Evolutionary conservation across 306 rosid genomes (phyloP).

Genomic region (Rosa persica): DNA sequence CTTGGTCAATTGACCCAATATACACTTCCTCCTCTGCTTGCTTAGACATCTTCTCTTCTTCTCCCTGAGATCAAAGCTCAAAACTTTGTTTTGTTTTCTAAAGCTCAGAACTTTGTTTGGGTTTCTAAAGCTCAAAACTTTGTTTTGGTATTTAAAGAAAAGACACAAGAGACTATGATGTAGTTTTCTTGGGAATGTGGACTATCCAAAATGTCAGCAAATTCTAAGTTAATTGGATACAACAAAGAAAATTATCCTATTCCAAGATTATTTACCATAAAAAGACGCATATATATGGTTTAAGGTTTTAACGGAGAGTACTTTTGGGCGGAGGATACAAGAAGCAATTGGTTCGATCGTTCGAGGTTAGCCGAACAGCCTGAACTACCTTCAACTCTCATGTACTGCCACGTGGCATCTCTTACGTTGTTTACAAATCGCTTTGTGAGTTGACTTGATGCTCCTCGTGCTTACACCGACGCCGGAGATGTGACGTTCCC

Average conservation of each 20-base stretch:
- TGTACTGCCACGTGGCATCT: neutral
- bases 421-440: neutral
- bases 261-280: neutral
- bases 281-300: too few relatives aligned
- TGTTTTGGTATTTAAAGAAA: too few relatives aligned
- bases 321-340: too few relatives aligned
- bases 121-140: neutral
- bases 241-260: too few relatives aligned
- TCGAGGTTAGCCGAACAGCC: too few relatives aligned
- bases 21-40: constrained; percentile 39
- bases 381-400: neutral
- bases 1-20: constrained; percentile 84
- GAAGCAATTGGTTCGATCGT: too few relatives aligned
- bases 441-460: neutral
- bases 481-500: neutral
- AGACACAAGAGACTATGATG: neutral
- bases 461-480: neutral
- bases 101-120: neutral
- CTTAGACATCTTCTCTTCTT: constrained; percentile 30
- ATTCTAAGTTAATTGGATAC: neutral
- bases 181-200: neutral
- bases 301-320: too few relatives aligned
- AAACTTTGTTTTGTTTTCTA: neutral
- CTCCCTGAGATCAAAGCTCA: neutral
- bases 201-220: neutral